phyloP scores from a whole-genome alignment of 2,329 filamentous ascomycete species.

The Camillea tinctor region DNA sequence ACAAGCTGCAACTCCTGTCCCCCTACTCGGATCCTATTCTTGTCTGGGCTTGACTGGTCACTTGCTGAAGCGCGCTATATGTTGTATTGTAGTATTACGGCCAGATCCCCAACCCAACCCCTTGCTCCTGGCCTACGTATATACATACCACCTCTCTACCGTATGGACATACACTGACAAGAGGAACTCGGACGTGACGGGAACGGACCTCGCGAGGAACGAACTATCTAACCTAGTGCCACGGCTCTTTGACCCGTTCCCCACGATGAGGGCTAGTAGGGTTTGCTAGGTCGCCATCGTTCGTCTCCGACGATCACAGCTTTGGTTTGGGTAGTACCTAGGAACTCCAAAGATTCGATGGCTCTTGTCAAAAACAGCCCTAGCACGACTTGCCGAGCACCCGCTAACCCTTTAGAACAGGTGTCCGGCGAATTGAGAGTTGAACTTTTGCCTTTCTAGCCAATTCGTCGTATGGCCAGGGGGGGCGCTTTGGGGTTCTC shows the following conservation, averaged over 20 bases:
- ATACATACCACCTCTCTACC: neutral
- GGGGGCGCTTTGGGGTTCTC: neutral
- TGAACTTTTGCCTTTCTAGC: too few species aligned
- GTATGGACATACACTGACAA: neutral
- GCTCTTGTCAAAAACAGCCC: neutral
- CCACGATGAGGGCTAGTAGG: neutral
- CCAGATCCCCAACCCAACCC: neutral
- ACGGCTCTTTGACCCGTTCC: neutral
- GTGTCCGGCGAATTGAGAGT: too few species aligned
- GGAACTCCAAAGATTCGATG: neutral
- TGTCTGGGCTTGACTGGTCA: neutral
- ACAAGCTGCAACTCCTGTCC: neutral
- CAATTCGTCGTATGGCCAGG: neutral
- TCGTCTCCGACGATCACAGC: neutral
- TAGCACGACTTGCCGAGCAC: neutral
- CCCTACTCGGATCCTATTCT: neutral
- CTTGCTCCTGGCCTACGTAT: neutral
- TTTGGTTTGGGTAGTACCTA: neutral
- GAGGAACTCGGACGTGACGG: neutral
- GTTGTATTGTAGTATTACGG: neutral
- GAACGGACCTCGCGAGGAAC: neutral
- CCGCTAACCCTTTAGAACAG: neutral
- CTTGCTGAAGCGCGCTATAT: neutral
- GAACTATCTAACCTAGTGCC: neutral
- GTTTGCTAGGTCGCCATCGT: neutral